Percentiles rank a stretch among this genome's conserved stretches.
Conservation (phyloP, 768 basidiomycete species). For the Erythrobasidium yunnanense region DNA sequence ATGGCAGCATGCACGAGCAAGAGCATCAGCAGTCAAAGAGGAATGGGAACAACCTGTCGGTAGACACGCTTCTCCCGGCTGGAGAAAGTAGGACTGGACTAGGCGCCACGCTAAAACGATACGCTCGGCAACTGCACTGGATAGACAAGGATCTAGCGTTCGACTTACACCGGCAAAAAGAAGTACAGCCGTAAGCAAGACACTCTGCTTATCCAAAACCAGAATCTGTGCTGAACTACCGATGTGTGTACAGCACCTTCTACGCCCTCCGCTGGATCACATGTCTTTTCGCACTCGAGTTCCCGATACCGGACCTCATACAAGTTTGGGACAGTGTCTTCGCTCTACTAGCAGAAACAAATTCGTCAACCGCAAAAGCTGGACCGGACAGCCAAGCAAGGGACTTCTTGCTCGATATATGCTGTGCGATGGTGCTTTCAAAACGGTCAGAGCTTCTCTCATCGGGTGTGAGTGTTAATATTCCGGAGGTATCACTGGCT, state of each 20-base stretch:
- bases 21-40: too few relatives aligned
- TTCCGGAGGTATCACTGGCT: background rate
- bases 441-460: slow-evolving; percentile 11
- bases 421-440: slow-evolving; percentile 8
- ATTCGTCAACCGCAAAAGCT: slow-evolving; percentile 1
- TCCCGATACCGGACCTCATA: slow-evolving; percentile 21
- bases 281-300: slow-evolving; percentile 17
- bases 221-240: background rate
- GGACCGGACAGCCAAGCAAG: slow-evolving; percentile 8
- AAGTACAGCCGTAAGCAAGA: slow-evolving; percentile 15
- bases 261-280: slow-evolving; percentile 25
- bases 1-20: slow-evolving; percentile 1
- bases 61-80: too few relatives aligned
- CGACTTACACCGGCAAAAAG: slow-evolving; percentile 6
- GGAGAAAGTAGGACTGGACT: slow-evolving; percentile 5
- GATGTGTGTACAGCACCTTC: slow-evolving; percentile 10
- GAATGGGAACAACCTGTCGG: background rate
- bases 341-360: slow-evolving; percentile 14
- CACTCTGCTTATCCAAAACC: background rate
- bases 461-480: background rate
- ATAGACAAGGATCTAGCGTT: slow-evolving; percentile 11
- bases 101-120: slow-evolving; percentile 9
- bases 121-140: slow-evolving; percentile 20
- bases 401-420: slow-evolving; percentile 7
- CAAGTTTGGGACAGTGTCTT: slow-evolving; percentile 22